phyloP scores from a whole-genome alignment of 176 grass and related monocot species.

The Oryza rufipogon region DNA sequence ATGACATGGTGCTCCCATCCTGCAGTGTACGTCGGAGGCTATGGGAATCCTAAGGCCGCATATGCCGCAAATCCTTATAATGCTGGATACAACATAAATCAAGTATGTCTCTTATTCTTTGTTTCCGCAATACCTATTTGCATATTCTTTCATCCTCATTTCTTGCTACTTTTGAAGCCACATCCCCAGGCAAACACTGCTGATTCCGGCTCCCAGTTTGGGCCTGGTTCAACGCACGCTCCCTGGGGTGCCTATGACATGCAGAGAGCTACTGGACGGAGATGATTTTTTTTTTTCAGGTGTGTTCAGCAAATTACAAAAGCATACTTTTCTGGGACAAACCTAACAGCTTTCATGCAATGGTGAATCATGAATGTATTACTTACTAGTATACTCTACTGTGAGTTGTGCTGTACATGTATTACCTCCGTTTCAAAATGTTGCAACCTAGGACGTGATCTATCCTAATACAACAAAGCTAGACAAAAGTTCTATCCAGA shows the following conservation, averaged over 20 bases:
- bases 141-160: slow-evolving; percentile 25
- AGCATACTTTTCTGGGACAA: slow-evolving; percentile 26
- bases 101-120: slow-evolving; percentile 51
- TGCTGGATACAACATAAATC: slow-evolving; percentile 65
- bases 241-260: slow-evolving; percentile 61
- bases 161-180: slow-evolving; percentile 16
- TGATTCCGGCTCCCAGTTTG: slow-evolving; percentile 60
- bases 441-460: no score
- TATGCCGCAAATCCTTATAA: slow-evolving; percentile 59
- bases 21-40: slow-evolving; percentile 60
- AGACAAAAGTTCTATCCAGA: no score
- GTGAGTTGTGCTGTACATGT: not conserved
- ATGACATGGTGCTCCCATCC: not conserved
- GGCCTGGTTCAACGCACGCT: slow-evolving; percentile 40
- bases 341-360: slow-evolving; percentile 18
- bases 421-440: no score
- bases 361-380: slow-evolving; percentile 17
- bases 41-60: slow-evolving; percentile 59
- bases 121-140: not conserved
- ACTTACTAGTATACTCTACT: not conserved
- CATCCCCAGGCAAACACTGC: slow-evolving; percentile 49
- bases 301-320: slow-evolving; percentile 7
- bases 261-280: slow-evolving; percentile 56
- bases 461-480: no score
- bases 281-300: slow-evolving; percentile 31